Base-by-base conservation (phyloP, 345 rosid genomes). In the Pistacia vera region DNA sequence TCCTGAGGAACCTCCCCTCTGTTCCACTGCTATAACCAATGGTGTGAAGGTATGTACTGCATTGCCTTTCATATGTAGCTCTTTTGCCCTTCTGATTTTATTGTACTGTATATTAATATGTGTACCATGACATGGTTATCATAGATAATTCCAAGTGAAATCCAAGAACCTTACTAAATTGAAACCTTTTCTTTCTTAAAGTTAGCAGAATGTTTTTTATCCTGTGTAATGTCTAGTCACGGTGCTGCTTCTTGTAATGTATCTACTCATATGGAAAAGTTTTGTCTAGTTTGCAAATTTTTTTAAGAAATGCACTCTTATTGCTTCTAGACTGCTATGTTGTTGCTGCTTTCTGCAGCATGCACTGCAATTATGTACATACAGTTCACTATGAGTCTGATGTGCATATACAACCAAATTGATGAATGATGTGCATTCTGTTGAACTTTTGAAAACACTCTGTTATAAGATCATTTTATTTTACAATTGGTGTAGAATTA, bases 1-100 rank as follows among this genome's bases (percentile, higher is more conserved):
- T 83, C 97, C 97, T 0, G 97, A 90, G 88, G 83, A 76, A 75
- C 80, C 90, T 81, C 93, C 95, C n/a, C 74, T 82, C 68, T 92
- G 99, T 81, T 81, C 95, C 25, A 83, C 90, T 66, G 87, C 93
- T 62, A 77, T 89, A 56, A 93, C 97, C 22, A 87, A 90, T 54
- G 92, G 97, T 78, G 97, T 96, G 75, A 81, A 83, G 92, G 97
- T 93, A 76, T 83, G 75, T 12, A 46, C 71, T 77, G 61, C 49
- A 22, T 4, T 25, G 33, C 30, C 61, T 17, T 52, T 35, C 33
- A n/a, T 18, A 63, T 63, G 30, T 33, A 8, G 22, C 8, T 13
- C 16, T 61, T 11, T 12, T 61, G 13, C 2, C 58, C 71, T 3
- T 60, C 55, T 4, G 5, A 2, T 52, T 41, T 41, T 41, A 41